Evolutionary conservation across 352 stramenopile species (phyloP).

Genomic region (Aphanomyces euteiches): DNA sequence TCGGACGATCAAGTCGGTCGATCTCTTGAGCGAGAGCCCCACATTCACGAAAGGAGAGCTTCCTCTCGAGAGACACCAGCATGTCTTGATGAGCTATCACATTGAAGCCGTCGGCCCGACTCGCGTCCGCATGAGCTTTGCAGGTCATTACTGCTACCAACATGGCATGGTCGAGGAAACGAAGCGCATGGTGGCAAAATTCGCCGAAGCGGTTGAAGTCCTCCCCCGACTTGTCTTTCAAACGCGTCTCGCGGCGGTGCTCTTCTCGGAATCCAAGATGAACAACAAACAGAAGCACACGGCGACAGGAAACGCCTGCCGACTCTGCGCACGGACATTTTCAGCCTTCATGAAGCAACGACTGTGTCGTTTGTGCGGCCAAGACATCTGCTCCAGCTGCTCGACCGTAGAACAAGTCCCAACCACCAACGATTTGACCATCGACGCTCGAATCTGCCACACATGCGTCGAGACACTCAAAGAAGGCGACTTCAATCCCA

Average conservation of each 20-base stretch:
- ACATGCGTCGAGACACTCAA: slow-evolving; percentile 20
- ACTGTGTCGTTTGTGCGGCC: slow-evolving; percentile 15
- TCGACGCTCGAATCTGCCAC: slow-evolving; percentile 5
- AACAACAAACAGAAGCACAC: not conserved
- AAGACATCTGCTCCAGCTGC: slow-evolving; percentile 17
- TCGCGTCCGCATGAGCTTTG: slow-evolving; percentile 23
- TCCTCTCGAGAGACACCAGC: not conserved
- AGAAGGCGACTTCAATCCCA: not conserved
- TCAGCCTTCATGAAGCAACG: not conserved
- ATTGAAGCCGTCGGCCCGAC: slow-evolving; percentile 19
- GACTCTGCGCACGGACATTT: slow-evolving; percentile 9
- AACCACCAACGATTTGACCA: not conserved
- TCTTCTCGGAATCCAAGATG: not conserved
- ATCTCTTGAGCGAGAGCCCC: not conserved
- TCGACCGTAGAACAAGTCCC: slow-evolving; percentile 5
- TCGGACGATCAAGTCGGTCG: slow-evolving; percentile 19
- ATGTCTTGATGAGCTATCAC: slow-evolving; percentile 20
- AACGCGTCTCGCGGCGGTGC: not conserved
- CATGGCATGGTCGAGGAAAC: slow-evolving; percentile 10
- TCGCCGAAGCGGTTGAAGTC: not conserved
- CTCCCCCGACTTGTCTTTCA: slow-evolving; percentile 5
- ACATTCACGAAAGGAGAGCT: not conserved
- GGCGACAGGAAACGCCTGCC: slow-evolving; percentile 3
- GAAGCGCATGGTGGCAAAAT: slow-evolving; percentile 13
- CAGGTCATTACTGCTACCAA: slow-evolving; percentile 16